Conservation (phyloP, 139 green algal genomes). For the Closterium sp. region DNA sequence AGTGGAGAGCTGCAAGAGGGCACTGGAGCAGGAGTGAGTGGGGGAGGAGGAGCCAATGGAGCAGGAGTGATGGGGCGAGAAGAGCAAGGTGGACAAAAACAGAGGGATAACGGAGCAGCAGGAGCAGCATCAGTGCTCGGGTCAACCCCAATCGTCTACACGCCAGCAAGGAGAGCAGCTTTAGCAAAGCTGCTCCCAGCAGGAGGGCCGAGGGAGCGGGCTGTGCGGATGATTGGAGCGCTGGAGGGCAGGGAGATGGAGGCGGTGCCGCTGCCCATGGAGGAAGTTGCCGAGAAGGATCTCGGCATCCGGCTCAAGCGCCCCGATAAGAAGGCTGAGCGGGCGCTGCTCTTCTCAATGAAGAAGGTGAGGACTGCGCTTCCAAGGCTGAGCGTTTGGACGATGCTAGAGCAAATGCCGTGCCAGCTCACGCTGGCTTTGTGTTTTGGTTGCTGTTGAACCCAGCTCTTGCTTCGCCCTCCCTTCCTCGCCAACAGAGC, state of each 20-base stretch:
- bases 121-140: neutral
- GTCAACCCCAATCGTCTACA: neutral
- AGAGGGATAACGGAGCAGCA: too few relatives aligned
- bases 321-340: constrained; percentile 80
- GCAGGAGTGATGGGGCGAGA: neutral
- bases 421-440: neutral
- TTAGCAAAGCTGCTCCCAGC: constrained; percentile 3
- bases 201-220: neutral
- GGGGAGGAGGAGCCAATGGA: neutral
- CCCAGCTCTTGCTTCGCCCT: neutral
- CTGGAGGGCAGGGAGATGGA: constrained; percentile 35
- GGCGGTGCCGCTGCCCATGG: constrained; percentile 55
- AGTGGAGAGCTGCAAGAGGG: too few relatives aligned
- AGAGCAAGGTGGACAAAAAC: too few relatives aligned
- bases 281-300: constrained; percentile 54
- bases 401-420: too few relatives aligned
- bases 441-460: neutral
- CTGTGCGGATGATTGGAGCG: constrained; percentile 14
- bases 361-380: constrained; percentile 11
- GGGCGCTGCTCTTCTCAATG: constrained; percentile 35
- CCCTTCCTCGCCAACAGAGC: neutral
- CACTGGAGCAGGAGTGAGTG: too few relatives aligned
- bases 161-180: neutral
- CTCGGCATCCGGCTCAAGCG: constrained; percentile 62
- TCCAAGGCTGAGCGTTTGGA: too few relatives aligned